Percentiles rank a stretch among this genome's conserved stretches.
Evolutionary conservation across 1,139 yeast genomes (phyloP).

Genomic region (Diutina rugosa): DNA sequence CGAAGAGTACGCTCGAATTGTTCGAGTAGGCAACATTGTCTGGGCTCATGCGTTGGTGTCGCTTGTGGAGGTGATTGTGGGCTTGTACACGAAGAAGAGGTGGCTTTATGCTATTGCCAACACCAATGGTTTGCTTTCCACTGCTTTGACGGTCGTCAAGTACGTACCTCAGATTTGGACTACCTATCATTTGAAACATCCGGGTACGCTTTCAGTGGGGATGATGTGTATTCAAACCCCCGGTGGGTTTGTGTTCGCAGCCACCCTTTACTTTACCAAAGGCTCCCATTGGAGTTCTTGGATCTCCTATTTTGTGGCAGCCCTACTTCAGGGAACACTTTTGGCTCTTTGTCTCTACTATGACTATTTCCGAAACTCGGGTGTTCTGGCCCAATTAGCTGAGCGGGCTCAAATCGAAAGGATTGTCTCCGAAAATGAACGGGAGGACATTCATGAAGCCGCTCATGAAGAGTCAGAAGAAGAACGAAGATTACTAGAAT

Average conservation of each 20-base stretch:
- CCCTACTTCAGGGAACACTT: constrained; percentile 41
- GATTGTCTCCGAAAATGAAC: constrained; percentile 5
- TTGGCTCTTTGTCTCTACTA: constrained; percentile 8
- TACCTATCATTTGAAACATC: constrained; percentile 55
- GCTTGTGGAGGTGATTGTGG: constrained; percentile 19
- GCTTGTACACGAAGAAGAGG: constrained; percentile 11
- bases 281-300: constrained; percentile 84
- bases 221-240: constrained; percentile 89
- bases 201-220: constrained; percentile 68
- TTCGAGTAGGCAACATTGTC: constrained; percentile 27
- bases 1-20: constrained; percentile 29
- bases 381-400: constrained; percentile 3
- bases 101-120: constrained; percentile 35
- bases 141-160: constrained; percentile 52
- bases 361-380: constrained; percentile 5
- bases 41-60: constrained; percentile 22
- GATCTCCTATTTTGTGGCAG: constrained; percentile 71
- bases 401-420: constrained; percentile 6
- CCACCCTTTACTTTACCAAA: constrained; percentile 54
- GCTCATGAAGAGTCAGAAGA: neutral
- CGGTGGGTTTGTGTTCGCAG: constrained; percentile 74
- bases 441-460: neutral
- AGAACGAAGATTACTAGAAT: neutral
- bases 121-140: constrained; percentile 49
- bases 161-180: constrained; percentile 74